These are phyloP conservation scores for Amphichorda felina DNA, from an alignment of 2,329 filamentous ascomycete genomes.

Conservation along the genomic window DNA sequence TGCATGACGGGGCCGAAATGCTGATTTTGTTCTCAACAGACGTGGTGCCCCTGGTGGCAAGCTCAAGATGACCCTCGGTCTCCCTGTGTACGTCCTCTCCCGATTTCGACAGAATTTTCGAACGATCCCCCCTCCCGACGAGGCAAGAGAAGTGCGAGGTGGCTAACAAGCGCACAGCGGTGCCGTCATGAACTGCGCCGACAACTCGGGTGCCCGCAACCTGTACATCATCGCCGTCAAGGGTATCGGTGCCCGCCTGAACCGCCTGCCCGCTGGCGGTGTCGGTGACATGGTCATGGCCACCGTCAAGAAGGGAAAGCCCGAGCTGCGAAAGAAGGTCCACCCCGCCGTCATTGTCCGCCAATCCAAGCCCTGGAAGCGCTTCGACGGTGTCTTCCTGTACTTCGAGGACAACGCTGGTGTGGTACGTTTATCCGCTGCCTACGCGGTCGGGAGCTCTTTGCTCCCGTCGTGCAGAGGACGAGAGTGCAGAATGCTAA, in stretches of 20 bases:
- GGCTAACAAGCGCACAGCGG: slow-evolving; percentile 47
- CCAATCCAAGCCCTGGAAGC: slow-evolving; percentile 99
- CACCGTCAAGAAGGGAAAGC: slow-evolving; percentile 99
- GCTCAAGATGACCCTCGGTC: slow-evolving; percentile 99
- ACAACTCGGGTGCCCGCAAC: slow-evolving; percentile 98
- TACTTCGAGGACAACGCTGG: slow-evolving; percentile 99
- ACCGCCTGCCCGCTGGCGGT: slow-evolving; percentile 93
- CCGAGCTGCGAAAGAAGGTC: slow-evolving; percentile 99
- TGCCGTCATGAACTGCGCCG: slow-evolving; percentile 99
- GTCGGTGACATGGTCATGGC: slow-evolving; percentile 99
- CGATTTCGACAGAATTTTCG: no score
- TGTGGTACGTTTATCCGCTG: slow-evolving; percentile 58
- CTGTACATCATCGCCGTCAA: slow-evolving; percentile 99
- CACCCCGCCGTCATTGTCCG: slow-evolving; percentile 98
- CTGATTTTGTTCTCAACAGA: slow-evolving; percentile 22
- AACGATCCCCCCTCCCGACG: background rate
- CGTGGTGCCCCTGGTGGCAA: slow-evolving; percentile 98
- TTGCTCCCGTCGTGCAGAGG: no score
- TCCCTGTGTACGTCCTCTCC: slow-evolving; percentile 76
- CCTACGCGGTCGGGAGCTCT: no score
- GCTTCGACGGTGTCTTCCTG: slow-evolving; percentile 94
- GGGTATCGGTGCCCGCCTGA: slow-evolving; percentile 94
- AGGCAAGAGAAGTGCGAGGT: background rate
- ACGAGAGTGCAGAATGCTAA: no score
- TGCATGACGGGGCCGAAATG: background rate